Percentiles rank a stretch among this genome's conserved stretches.
Evolutionary conservation across 805 yeast species (phyloP).

Genomic region (Nakazawaea holstii): DNA sequence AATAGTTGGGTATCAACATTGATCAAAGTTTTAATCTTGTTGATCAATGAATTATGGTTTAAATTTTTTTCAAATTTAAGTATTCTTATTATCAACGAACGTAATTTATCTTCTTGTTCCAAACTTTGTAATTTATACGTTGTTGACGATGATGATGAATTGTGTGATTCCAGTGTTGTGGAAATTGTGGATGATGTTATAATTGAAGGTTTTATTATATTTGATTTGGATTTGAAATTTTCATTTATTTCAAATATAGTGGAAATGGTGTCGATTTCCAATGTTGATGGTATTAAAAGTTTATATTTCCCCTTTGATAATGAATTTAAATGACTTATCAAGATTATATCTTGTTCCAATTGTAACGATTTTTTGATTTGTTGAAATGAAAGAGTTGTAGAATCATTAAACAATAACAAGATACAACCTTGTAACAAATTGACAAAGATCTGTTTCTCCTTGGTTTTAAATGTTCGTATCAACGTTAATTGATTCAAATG

Average conservation of each 20-base stretch:
- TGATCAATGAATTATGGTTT: slow-evolving; percentile 23
- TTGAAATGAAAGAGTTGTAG: slow-evolving; percentile 13
- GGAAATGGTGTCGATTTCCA: not conserved
- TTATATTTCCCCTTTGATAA: slow-evolving; percentile 26
- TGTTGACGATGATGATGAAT: not conserved
- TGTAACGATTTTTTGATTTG: slow-evolving; percentile 21
- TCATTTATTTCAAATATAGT: slow-evolving; percentile 4
- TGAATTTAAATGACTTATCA: slow-evolving; percentile 24
- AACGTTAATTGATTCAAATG: slow-evolving; percentile 31
- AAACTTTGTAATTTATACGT: not conserved
- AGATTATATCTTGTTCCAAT: slow-evolving; percentile 21
- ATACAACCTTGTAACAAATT: slow-evolving; percentile 34
- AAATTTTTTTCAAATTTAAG: slow-evolving; percentile 26
- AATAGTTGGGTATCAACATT: slow-evolving; percentile 24
- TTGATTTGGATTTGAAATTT: slow-evolving; percentile 8
- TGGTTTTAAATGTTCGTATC: slow-evolving; percentile 19
- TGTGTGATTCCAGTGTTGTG: not conserved
- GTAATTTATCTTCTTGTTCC: slow-evolving; percentile 25
- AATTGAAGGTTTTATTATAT: not conserved
- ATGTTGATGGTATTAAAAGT: slow-evolving; percentile 16
- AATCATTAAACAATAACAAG: slow-evolving; percentile 26
- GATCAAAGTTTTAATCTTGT: slow-evolving; percentile 16
- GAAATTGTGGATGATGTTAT: not conserved
- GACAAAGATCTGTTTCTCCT: slow-evolving; percentile 26
- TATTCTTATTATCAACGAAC: slow-evolving; percentile 24